Conservation (phyloP, 1,139 yeast genomes). For the Wickerhamomyces sp. region DNA sequence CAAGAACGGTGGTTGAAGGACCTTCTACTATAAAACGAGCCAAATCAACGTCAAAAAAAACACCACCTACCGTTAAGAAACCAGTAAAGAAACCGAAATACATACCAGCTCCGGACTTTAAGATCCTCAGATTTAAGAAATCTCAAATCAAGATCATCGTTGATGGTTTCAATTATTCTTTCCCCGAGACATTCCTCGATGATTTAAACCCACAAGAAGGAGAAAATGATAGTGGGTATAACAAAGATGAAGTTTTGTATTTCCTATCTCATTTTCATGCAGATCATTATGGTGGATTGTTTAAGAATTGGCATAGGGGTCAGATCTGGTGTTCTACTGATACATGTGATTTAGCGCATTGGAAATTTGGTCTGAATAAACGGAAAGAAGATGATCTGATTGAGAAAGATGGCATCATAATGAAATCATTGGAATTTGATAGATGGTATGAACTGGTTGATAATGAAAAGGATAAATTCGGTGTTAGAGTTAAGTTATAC, state of each 20-base stretch:
- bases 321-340: slow-evolving; percentile 60
- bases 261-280: slow-evolving; percentile 83
- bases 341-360: slow-evolving; percentile 40
- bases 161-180: slow-evolving; percentile 60
- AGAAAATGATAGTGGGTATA: slow-evolving; percentile 21
- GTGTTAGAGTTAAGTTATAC: slow-evolving; percentile 50
- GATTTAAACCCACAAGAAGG: neutral
- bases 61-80: neutral
- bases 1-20: too few relatives aligned
- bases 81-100: slow-evolving; percentile 5
- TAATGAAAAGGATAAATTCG: slow-evolving; percentile 44
- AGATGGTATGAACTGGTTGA: slow-evolving; percentile 25
- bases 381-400: neutral
- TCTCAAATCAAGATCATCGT: slow-evolving; percentile 42
- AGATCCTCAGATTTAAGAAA: slow-evolving; percentile 42
- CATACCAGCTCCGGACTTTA: slow-evolving; percentile 44
- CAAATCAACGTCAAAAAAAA: neutral
- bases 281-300: slow-evolving; percentile 87
- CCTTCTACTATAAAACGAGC: neutral
- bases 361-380: slow-evolving; percentile 1
- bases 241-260: slow-evolving; percentile 31
- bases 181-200: slow-evolving; percentile 27
- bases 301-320: slow-evolving; percentile 69
- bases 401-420: neutral
- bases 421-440: neutral